A percentile compares a stretch with the other conserved stretches of the same genome.
These are phyloP conservation scores for Picocystis sp. DNA, from an alignment of 163 green algal genomes.

Conservation along the genomic window DNA sequence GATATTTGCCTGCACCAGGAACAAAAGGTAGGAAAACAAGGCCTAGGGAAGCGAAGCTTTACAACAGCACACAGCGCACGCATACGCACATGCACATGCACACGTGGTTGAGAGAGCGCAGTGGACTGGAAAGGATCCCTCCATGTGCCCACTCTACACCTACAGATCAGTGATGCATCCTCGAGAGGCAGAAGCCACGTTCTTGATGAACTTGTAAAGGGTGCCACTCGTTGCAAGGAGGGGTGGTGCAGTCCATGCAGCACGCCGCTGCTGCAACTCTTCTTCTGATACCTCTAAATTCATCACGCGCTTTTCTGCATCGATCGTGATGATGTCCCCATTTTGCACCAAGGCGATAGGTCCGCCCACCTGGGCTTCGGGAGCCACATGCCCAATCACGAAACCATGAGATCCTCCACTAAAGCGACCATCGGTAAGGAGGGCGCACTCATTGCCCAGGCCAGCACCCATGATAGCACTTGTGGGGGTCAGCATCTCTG, in stretches of 20 bases:
- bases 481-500: slow-evolving; percentile 96
- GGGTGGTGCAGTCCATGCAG: slow-evolving; percentile 53
- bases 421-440: slow-evolving; percentile 85
- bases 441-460: slow-evolving; percentile 80
- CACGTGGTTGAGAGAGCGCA: no score
- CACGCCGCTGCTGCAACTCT: slow-evolving; percentile 47
- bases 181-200: slow-evolving; percentile 53
- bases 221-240: slow-evolving; percentile 69
- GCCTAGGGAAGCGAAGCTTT: no score
- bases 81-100: no score
- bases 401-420: slow-evolving; percentile 92
- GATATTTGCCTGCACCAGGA: no score
- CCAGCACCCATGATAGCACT: slow-evolving; percentile 92
- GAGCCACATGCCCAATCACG: slow-evolving; percentile 89
- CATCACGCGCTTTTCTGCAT: slow-evolving; percentile 65
- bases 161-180: slow-evolving; percentile 84
- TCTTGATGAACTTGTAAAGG: slow-evolving; percentile 93
- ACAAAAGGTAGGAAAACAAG: no score
- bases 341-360: slow-evolving; percentile 82
- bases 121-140: no score
- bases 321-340: slow-evolving; percentile 81
- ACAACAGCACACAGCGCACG: no score
- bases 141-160: not conserved
- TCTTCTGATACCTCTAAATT: slow-evolving; percentile 48
- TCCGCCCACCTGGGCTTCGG: slow-evolving; percentile 90